Base-by-base conservation (phyloP, 495 filamentous ascomycete species). In the Aspergillus carlsbadensis region DNA sequence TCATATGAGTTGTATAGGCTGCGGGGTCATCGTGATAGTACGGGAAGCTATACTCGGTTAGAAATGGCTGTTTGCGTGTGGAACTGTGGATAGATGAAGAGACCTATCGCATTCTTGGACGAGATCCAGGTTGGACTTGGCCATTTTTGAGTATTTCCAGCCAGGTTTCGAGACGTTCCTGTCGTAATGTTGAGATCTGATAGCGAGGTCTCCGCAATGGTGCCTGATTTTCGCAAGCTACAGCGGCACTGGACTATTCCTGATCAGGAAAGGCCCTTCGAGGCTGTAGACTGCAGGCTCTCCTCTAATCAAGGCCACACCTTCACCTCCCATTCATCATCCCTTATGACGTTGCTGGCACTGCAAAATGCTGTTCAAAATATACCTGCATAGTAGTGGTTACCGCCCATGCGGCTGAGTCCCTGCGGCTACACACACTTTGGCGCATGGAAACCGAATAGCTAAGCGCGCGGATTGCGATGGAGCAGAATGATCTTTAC, bases 21-120 rank as follows among this genome's bases (percentile, higher is more conserved):
- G 73, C 64, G 36, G 81, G 79, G 51, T 85, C 73, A 43, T 73
- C 76, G 31, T 85, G 75, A 36, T 78, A 74, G 64, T 91, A 85
- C 5, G 88, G 87, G 65, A 91, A 91, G 66, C 87, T 91, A 50
- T 37, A 46, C 47, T 14, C 24, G 44, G 33, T 56, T 51, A 57
- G 59, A 58, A 52, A 40, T 42, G 47, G 8, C 26, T 29, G 5
- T 26, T 43, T 39, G n/a, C 20, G 21, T 21, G 57, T 43, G 22
- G 33, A 24, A 36, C 26, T 39, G 10, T 26, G 13, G 26, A 31
- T 0, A 24, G 2, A 20, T 11, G 33, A 34, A 10, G 20, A 34
- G 10, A 73, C 72, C 72, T 80, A 75, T 91, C 87, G 60, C 80
- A 85, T 66, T 85, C 82, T 26, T 74, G 58, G 34, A 85, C 61